Conservation (phyloP, 441 rosid species). For the Corymbia citriodora region DNA sequence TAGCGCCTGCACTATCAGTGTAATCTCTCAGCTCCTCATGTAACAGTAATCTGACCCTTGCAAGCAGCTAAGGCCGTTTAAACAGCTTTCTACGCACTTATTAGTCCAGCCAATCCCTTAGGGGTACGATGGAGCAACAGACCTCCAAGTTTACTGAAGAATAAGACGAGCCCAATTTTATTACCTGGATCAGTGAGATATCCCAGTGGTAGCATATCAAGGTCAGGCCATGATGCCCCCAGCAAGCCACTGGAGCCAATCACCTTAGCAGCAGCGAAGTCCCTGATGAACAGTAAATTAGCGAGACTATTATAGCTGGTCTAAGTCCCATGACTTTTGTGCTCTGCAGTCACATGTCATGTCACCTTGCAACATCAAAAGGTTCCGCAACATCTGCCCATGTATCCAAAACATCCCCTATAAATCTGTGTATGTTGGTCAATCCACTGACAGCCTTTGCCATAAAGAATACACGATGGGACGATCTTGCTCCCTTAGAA, state of each 20-base stretch:
- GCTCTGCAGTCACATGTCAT: not conserved
- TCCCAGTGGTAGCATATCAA: slow-evolving; percentile 93
- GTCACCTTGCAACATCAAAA: slow-evolving; percentile 73
- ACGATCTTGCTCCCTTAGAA: slow-evolving; percentile 55
- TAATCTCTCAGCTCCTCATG: not conserved
- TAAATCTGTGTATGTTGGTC: slow-evolving; percentile 82
- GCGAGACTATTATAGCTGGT: not conserved
- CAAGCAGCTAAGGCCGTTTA: no score
- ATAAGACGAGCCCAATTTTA: not conserved
- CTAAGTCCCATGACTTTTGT: not conserved
- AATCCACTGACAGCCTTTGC: slow-evolving; percentile 63
- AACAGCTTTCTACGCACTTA: not conserved
- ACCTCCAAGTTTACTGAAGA: slow-evolving; percentile 1
- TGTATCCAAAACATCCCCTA: slow-evolving; percentile 91
- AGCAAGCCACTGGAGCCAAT: slow-evolving; percentile 56
- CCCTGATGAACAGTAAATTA: slow-evolving; percentile 33
- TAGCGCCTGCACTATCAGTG: not conserved
- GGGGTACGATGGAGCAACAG: not conserved
- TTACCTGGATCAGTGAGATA: slow-evolving; percentile 87
- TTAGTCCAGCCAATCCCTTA: not conserved
- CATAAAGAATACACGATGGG: slow-evolving; percentile 76
- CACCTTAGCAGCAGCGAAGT: slow-evolving; percentile 54
- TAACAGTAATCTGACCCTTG: not conserved
- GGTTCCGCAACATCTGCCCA: slow-evolving; percentile 81
- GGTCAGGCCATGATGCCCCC: slow-evolving; percentile 92